Evolutionary conservation across 768 basidiomycete species (phyloP), one percentile per base, ranked within the genome.

Genomic region (Pluteus cervinus): DNA sequence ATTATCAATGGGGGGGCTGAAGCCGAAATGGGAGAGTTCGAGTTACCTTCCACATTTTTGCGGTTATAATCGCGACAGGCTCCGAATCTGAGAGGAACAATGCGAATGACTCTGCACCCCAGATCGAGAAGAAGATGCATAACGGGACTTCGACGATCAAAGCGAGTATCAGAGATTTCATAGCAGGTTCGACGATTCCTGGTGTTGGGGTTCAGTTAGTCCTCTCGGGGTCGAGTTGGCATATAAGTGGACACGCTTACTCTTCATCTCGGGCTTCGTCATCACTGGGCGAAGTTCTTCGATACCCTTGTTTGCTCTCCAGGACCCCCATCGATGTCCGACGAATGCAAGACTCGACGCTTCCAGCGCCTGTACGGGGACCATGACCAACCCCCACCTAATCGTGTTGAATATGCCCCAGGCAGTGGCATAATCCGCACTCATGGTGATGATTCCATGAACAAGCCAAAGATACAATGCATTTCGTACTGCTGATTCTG

Each of bases 371-470:
- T 45, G 33, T 15, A 53, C 45, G 18, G 49, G 49, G 22, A 53
- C 49, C 52, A 50, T 54, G 16, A 55, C 40, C 20, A 55, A 37
- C 16, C 53, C 53, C 53, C 53, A 55, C 6, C 51, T 44, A 29
- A 55, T 55, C 5, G 51, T 55, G 31, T 48, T 52, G 29, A 55
- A 55, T 4, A 50, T 48, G 12, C 49, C 51, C 49, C 49, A 55
- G 4, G 53, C 53, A 11, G 51, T 55, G 9, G 53, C 53, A 20
- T 55, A 53, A 4, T 36, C 44, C 18, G 47, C 44, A 3, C 50
- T 51, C 47, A 51, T 50, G 5, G 47, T 37, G 21, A 51, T 50
- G 9, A 55, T 39, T 18, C 52, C 52, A 18, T 49, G 49, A 18
- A 55, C 45, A 33, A 45, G 44, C 51, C 50, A 53, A 24, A 52